Conservation (phyloP, 1,284 basidiomycete genomes). For the Mixia osmundae region DNA sequence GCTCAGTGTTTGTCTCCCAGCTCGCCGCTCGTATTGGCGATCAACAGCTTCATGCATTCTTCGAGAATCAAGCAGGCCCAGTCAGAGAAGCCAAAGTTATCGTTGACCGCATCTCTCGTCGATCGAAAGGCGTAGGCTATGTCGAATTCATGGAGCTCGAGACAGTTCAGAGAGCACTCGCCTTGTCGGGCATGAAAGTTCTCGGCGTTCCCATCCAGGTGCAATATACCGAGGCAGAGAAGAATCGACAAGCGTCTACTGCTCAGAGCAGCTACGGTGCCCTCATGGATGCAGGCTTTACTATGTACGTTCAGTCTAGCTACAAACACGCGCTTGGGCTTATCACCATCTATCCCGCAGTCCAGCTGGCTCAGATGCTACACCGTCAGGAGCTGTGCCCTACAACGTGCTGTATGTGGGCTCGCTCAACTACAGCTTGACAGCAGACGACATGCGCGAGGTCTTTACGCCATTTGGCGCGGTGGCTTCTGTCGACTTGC, state of each 20-base stretch:
- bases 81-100: conserved; percentile 91
- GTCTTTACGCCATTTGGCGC: conserved; percentile 97
- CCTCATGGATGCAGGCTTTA: neutral
- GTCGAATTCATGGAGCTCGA: conserved; percentile 83
- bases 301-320: neutral
- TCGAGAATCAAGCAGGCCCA: conserved; percentile 74
- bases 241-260: conserved; percentile 39
- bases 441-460: conserved; percentile 84
- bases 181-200: conserved; percentile 73
- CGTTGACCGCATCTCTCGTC: conserved; percentile 69
- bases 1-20: conserved; percentile 95
- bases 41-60: conserved; percentile 90
- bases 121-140: conserved; percentile 94
- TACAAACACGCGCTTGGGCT: neutral
- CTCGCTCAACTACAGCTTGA: conserved; percentile 85
- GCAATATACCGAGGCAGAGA: conserved; percentile 84
- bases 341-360: neutral
- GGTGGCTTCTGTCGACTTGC: conserved; percentile 92
- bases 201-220: conserved; percentile 96
- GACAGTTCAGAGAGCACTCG: conserved; percentile 68
- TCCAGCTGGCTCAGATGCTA: conserved; percentile 22
- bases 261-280: conserved; percentile 11
- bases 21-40: conserved; percentile 84
- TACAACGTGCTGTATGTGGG: conserved; percentile 73
- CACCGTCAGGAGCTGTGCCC: conserved; percentile 25